These are phyloP conservation scores for Salix brachista DNA, from an alignment of 345 rosid species.

Conservation along the genomic window DNA sequence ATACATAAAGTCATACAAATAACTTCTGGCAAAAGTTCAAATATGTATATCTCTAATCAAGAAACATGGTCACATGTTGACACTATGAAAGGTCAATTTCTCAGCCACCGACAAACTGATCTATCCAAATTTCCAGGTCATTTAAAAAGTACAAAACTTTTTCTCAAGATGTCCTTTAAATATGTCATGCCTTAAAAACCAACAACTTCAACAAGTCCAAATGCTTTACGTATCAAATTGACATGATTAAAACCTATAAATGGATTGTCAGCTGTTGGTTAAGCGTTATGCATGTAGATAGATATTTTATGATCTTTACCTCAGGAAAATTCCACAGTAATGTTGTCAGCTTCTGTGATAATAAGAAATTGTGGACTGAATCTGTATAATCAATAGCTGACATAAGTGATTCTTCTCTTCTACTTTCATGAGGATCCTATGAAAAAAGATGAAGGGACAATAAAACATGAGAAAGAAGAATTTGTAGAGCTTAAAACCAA, in stretches of 20 bases:
- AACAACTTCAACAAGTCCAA: neutral
- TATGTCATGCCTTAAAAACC: neutral
- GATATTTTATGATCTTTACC: constrained; percentile 33
- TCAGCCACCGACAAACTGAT: no score
- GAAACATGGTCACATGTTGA: neutral
- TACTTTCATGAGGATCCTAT: constrained; percentile 44
- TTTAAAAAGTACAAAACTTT: neutral
- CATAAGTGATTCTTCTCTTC: constrained; percentile 62
- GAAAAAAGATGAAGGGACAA: constrained; percentile 18
- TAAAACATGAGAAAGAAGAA: constrained; percentile 9
- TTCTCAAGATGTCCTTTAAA: neutral
- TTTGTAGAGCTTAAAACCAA: neutral
- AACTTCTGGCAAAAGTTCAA: neutral
- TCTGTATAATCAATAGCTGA: constrained; percentile 60
- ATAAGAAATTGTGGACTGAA: constrained; percentile 75
- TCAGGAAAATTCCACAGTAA: constrained; percentile 88
- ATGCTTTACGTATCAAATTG: no score
- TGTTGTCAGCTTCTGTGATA: constrained; percentile 73
- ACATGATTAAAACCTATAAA: neutral
- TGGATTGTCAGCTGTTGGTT: neutral
- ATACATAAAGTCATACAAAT: neutral
- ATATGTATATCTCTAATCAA: neutral
- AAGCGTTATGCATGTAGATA: neutral
- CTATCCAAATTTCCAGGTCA: neutral
- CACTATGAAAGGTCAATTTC: no score